Evolutionary conservation across 106 monocot species (phyloP).

Genomic region (Cymbidium sinense): DNA sequence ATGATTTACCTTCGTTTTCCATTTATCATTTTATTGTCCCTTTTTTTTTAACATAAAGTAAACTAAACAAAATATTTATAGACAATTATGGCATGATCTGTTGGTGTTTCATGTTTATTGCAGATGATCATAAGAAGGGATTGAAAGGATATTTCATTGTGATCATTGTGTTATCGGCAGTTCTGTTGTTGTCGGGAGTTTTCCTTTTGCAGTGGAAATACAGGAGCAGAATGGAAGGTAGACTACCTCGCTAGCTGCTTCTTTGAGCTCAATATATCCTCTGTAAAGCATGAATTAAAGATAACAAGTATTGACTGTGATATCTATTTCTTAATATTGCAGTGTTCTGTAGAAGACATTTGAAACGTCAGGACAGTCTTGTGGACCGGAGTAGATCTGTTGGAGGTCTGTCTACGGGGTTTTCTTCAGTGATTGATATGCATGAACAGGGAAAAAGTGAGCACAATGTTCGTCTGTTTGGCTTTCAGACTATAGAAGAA

Average conservation of each 20-base stretch:
- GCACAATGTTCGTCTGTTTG: slow-evolving; percentile 14
- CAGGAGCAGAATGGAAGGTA: slow-evolving; percentile 11
- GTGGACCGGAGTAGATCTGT: background rate
- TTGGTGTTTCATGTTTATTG: background rate
- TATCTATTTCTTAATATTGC: too few species aligned
- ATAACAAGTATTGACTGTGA: background rate
- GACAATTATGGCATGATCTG: background rate
- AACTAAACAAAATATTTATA: too few species aligned
- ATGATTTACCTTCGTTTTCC: too few species aligned
- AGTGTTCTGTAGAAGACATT: background rate
- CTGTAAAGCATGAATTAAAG: too few species aligned
- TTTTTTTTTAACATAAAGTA: too few species aligned
- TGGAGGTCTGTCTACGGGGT: background rate
- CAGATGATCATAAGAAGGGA: slow-evolving; percentile 10
- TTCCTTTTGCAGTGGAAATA: slow-evolving; percentile 1
- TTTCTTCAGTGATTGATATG: slow-evolving; percentile 1
- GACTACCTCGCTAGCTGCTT: background rate
- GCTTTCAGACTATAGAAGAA: slow-evolving; percentile 19
- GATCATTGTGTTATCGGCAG: background rate
- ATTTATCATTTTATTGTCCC: too few species aligned
- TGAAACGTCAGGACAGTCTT: background rate
- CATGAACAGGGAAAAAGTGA: slow-evolving; percentile 4
- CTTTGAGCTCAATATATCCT: background rate
- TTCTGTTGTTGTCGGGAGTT: background rate
- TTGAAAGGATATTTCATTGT: background rate